Percentiles rank a stretch among this genome's conserved stretches.
These are phyloP conservation scores for Pseudotulostoma volvatum DNA, from an alignment of 495 filamentous ascomycete species.

Conservation along the genomic window DNA sequence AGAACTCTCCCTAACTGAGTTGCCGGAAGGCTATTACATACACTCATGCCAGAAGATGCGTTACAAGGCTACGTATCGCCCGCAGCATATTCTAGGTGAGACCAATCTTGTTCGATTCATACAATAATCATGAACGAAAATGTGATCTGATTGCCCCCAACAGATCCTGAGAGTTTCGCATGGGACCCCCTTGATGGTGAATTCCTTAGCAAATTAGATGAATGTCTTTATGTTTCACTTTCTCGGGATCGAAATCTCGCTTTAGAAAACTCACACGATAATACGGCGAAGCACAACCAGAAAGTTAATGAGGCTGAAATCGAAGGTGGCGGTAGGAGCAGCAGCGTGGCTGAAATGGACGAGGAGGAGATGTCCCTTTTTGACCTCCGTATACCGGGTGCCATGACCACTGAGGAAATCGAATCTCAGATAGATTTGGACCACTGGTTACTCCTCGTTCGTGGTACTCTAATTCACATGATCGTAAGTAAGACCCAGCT, in stretches of 20 bases:
- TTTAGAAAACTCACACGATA: not conserved
- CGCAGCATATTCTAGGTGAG: conserved; percentile 61
- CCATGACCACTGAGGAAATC: conserved; percentile 49
- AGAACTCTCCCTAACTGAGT: conserved; percentile 22
- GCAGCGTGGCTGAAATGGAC: conserved; percentile 19
- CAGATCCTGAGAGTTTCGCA: conserved; percentile 53
- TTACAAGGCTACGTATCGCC: conserved; percentile 80
- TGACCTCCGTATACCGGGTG: conserved; percentile 56
- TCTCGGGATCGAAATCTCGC: conserved; percentile 27
- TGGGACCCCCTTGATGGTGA: conserved; percentile 66
- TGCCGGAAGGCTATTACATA: conserved; percentile 50
- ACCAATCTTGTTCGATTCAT: not conserved
- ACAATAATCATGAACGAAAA: not conserved
- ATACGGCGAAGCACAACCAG: conserved; percentile 3
- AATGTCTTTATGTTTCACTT: conserved; percentile 51
- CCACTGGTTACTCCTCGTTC: conserved; percentile 31
- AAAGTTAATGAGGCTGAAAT: too few relatives aligned
- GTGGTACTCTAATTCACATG: conserved; percentile 27
- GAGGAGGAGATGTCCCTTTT: conserved; percentile 44
- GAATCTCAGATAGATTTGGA: conserved; percentile 42
- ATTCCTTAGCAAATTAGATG: conserved; percentile 44
- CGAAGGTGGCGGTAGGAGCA: conserved; percentile 13
- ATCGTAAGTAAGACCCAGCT: conserved; percentile 19
- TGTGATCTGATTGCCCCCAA: conserved; percentile 1
- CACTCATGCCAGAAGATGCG: conserved; percentile 61